Conservation (phyloP, 1,139 yeast species). For the Hyphopichia pseudoburtonii region DNA sequence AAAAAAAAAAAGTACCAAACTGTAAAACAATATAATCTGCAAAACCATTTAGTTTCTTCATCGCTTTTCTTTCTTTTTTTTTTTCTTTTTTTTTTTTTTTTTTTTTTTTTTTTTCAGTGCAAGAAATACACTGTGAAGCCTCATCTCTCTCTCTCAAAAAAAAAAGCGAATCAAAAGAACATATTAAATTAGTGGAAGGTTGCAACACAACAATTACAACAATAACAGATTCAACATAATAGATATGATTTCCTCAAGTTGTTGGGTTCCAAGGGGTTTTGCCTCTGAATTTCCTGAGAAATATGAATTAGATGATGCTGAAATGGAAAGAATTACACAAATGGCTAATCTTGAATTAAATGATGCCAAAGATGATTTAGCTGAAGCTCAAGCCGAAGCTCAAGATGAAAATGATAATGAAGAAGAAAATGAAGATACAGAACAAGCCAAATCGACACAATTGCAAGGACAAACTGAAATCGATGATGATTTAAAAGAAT, state of each 20-base stretch:
- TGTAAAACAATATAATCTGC: neutral
- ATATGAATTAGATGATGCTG: conserved; percentile 86
- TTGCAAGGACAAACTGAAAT: conserved; percentile 55
- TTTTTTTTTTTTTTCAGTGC: too few relatives aligned
- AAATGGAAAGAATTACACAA: conserved; percentile 84
- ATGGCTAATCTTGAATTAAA: conserved; percentile 81
- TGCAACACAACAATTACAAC: neutral
- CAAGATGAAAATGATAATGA: conserved; percentile 14
- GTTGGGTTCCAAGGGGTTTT: conserved; percentile 96
- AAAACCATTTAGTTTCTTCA: neutral
- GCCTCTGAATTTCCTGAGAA: conserved; percentile 91
- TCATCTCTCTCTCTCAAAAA: too few relatives aligned
- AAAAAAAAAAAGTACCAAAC: too few relatives aligned
- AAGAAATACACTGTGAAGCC: too few relatives aligned
- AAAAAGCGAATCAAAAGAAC: too few relatives aligned
- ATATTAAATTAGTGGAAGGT: too few relatives aligned
- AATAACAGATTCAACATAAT: neutral
- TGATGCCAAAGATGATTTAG: conserved; percentile 67
- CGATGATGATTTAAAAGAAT: conserved; percentile 86
- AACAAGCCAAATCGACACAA: conserved; percentile 15
- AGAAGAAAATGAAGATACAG: conserved; percentile 18
- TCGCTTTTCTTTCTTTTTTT: neutral
- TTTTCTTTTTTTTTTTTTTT: conserved; percentile 2
- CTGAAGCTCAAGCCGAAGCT: conserved; percentile 30
- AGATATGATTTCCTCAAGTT: conserved; percentile 81